phyloP scores from a whole-genome alignment of 768 basidiomycete genomes.

The Lactifluus rugatus region DNA sequence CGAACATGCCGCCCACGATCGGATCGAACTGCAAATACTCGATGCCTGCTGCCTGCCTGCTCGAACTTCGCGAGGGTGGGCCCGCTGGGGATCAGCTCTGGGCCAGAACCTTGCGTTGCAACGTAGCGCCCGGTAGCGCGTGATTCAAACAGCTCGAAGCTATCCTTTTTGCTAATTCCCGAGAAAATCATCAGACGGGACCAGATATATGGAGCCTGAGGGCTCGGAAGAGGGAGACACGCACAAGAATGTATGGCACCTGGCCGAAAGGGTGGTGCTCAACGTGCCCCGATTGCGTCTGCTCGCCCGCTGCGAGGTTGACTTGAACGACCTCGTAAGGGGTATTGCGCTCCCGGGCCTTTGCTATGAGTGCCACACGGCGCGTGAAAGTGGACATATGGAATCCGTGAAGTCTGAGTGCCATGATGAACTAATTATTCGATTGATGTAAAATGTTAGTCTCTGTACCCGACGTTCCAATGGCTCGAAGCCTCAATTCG shows the following conservation, averaged over 20 bases:
- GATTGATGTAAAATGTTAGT: no score
- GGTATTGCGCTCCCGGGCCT: slow-evolving; percentile 4
- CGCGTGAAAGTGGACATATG: background rate
- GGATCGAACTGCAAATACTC: slow-evolving; percentile 19
- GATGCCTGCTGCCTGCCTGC: slow-evolving; percentile 24
- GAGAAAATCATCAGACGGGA: background rate
- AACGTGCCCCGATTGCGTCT: background rate
- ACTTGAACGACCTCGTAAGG: background rate
- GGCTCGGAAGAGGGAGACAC: background rate
- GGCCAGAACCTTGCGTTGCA: slow-evolving; percentile 20
- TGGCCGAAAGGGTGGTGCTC: slow-evolving; percentile 15
- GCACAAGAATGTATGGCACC: slow-evolving; percentile 4
- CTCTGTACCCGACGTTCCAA: no score
- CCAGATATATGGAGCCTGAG: background rate
- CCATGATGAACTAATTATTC: background rate
- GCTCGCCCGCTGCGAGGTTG: background rate
- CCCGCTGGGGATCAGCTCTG: slow-evolving; percentile 20
- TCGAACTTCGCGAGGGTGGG: slow-evolving; percentile 22
- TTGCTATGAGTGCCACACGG: slow-evolving; percentile 8
- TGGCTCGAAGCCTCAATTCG: no score
- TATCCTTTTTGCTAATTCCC: slow-evolving; percentile 21
- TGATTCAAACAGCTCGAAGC: slow-evolving; percentile 23
- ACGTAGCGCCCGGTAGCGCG: slow-evolving; percentile 25
- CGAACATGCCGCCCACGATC: background rate
- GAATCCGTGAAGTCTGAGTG: background rate